phyloP scores from a whole-genome alignment of 2,329 filamentous ascomycete species.

The Diaporthe sp. region DNA sequence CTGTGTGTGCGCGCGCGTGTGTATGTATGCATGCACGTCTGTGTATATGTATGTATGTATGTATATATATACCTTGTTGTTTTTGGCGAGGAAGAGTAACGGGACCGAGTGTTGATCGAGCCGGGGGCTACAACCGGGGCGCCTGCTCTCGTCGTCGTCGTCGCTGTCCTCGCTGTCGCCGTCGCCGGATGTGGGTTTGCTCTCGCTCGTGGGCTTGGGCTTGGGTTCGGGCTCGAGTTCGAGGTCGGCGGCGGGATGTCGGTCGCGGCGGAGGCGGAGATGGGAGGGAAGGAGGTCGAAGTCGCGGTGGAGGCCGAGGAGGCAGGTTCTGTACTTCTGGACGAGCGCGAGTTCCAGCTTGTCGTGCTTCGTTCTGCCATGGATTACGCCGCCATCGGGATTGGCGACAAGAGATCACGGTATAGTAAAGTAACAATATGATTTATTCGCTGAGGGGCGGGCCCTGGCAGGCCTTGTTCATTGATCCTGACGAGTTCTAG shows the following conservation, averaged over 20 bases:
- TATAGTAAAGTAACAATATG: constrained; percentile 9
- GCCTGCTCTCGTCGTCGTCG: constrained; percentile 23
- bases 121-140: constrained; percentile 8
- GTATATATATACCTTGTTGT: constrained; percentile 32
- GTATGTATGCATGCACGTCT: constrained; percentile 1
- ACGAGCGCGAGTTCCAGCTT: constrained; percentile 57
- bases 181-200: constrained; percentile 15
- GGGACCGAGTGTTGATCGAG: constrained; percentile 14
- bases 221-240: constrained; percentile 18
- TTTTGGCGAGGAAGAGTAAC: constrained; percentile 32
- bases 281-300: constrained; percentile 40
- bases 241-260: constrained; percentile 16
- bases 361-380: constrained; percentile 75
- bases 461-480: constrained; percentile 29
- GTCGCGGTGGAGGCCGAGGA: constrained; percentile 45
- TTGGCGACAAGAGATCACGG: constrained; percentile 48
- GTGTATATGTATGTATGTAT: neutral
- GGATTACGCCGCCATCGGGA: constrained; percentile 75
- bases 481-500: constrained; percentile 24
- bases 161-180: neutral
- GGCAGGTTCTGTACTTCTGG: constrained; percentile 57
- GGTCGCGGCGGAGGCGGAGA: constrained; percentile 31
- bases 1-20: neutral
- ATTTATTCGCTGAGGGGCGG: constrained; percentile 18
- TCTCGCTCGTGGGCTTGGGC: constrained; percentile 23